Percentiles rank a stretch among this genome's conserved stretches.
phyloP scores from a whole-genome alignment of 164 flowering plant genomes.

The Annona squamosa region DNA sequence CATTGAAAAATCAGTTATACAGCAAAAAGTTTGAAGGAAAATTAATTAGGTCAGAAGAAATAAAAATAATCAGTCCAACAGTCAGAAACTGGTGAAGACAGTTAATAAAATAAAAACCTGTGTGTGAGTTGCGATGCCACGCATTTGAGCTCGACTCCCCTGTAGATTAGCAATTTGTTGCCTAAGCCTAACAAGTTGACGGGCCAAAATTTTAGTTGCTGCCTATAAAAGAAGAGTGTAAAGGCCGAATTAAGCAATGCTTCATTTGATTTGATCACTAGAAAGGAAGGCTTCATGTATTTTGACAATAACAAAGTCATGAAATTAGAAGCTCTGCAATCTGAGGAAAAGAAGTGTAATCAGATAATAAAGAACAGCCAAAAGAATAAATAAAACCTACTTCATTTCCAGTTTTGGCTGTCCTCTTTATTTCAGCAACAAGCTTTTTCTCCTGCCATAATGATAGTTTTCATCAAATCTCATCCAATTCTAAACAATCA shows the following conservation, averaged over 20 bases:
- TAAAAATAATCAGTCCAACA: neutral
- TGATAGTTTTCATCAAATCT: neutral
- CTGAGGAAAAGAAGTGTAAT: neutral
- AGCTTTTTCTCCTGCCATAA: constrained; percentile 82
- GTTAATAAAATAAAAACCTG: constrained; percentile 38
- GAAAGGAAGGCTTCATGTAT: neutral
- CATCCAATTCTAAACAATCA: neutral
- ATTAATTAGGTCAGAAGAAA: neutral
- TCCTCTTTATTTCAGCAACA: constrained; percentile 85
- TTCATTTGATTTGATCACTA: neutral
- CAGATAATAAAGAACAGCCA: neutral
- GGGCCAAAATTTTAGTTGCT: constrained; percentile 83
- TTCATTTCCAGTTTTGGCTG: constrained; percentile 96
- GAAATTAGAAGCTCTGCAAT: neutral
- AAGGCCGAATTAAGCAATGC: neutral
- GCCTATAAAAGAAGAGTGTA: constrained; percentile 36
- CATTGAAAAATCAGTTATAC: neutral
- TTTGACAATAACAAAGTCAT: neutral
- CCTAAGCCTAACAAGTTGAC: constrained; percentile 82
- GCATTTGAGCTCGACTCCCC: constrained; percentile 90
- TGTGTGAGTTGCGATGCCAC: constrained; percentile 88
- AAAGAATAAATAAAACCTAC: constrained; percentile 18
- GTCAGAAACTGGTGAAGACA: neutral
- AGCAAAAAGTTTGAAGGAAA: constrained; percentile 2
- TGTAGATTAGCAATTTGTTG: constrained; percentile 87